A percentile compares a stretch with the other conserved stretches of the same genome.
phyloP scores from a whole-genome alignment of 176 grass and related monocot genomes.

The Saccharum officinarum region DNA sequence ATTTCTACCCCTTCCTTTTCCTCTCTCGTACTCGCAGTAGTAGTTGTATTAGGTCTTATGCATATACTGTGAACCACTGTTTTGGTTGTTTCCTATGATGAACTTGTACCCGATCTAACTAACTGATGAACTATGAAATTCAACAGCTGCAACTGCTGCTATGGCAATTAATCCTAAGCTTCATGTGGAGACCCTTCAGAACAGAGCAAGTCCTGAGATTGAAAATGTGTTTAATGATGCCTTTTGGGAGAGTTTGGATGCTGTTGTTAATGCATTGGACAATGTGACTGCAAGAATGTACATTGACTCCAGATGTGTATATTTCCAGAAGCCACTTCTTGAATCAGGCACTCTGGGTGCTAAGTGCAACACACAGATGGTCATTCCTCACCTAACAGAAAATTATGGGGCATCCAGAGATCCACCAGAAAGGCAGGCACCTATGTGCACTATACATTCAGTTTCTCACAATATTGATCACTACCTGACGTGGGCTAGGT shows the following conservation, averaged over 20 bases:
- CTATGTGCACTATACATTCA: slow-evolving; percentile 95
- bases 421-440: slow-evolving; percentile 93
- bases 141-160: slow-evolving; percentile 84
- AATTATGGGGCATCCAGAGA: slow-evolving; percentile 97
- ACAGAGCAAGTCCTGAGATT: slow-evolving; percentile 89
- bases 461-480: slow-evolving; percentile 98
- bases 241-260: slow-evolving; percentile 89
- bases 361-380: slow-evolving; percentile 97
- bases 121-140: too few species aligned
- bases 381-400: slow-evolving; percentile 91
- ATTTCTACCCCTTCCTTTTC: too few species aligned
- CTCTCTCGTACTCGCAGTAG: too few species aligned
- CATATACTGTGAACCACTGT: too few species aligned
- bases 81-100: too few species aligned
- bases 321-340: slow-evolving; percentile 91
- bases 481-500: slow-evolving; percentile 87
- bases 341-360: slow-evolving; percentile 93
- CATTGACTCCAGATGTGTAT: slow-evolving; percentile 86
- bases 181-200: slow-evolving; percentile 78
- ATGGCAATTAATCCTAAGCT: slow-evolving; percentile 72
- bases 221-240: slow-evolving; percentile 92
- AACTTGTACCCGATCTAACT: too few species aligned
- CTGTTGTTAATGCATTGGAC: slow-evolving; percentile 81
- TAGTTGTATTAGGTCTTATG: too few species aligned
- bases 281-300: slow-evolving; percentile 95